Conservation (phyloP, 2,329 filamentous ascomycete species). For the Coleophoma eucalyptorum region DNA sequence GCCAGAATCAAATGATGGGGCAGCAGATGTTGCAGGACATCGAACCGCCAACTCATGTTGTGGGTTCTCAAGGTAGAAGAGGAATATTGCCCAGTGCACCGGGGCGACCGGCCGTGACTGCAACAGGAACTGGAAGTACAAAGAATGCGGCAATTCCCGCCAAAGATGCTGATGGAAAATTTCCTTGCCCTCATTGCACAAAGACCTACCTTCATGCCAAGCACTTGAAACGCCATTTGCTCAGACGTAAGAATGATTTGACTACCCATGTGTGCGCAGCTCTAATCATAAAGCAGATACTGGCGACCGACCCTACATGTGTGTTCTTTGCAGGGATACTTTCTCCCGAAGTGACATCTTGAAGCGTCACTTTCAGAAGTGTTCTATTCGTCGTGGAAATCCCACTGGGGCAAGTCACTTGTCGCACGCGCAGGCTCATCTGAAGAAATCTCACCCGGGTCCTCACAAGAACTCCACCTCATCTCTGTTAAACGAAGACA, state of each 20-base stretch:
- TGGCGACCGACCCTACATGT: constrained; percentile 97
- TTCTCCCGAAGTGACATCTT: constrained; percentile 97
- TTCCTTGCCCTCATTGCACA: constrained; percentile 95
- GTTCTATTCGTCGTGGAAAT: constrained; percentile 92
- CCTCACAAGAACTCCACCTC: constrained; percentile 50
- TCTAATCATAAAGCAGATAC: constrained; percentile 63
- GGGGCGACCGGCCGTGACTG: constrained; percentile 74
- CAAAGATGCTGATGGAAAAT: constrained; percentile 97
- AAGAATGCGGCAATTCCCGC: constrained; percentile 85
- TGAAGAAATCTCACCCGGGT: constrained; percentile 67
- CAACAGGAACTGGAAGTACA: constrained; percentile 61
- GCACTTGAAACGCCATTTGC: constrained; percentile 92
- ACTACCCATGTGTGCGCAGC: background rate
- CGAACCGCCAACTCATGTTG: constrained; percentile 80
- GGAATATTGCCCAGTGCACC: constrained; percentile 90
- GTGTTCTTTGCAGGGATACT: constrained; percentile 94
- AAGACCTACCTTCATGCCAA: constrained; percentile 98
- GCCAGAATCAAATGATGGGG: constrained; percentile 52
- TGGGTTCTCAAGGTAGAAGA: constrained; percentile 88
- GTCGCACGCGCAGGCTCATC: constrained; percentile 85
- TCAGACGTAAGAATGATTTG: constrained; percentile 74
- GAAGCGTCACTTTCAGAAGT: constrained; percentile 99
- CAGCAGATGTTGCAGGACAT: constrained; percentile 46
- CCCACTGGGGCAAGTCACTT: constrained; percentile 92
- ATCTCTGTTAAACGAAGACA: constrained; percentile 44